Evolutionary conservation across 345 rosid genomes (phyloP).

Genomic region (Physaria fendleri): DNA sequence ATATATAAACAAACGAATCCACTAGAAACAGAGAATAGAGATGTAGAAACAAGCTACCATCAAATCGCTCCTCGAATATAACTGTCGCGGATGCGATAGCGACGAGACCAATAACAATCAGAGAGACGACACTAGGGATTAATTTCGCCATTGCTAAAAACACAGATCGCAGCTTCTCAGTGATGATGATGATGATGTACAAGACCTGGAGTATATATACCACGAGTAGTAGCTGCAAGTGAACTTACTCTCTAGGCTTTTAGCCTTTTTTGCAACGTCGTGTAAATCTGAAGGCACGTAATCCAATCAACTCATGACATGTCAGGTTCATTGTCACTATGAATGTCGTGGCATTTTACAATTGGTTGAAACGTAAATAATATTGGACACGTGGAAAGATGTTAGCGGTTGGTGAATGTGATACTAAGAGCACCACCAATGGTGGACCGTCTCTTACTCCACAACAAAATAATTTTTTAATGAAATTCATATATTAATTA

Average conservation of each 20-base stretch:
- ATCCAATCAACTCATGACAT: slow-evolving; percentile 3
- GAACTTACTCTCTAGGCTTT: neutral
- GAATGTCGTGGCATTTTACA: slow-evolving; percentile 28
- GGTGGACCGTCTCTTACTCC: too few species aligned
- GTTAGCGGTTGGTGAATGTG: slow-evolving; percentile 11
- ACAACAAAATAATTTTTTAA: too few species aligned
- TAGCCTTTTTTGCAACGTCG: slow-evolving; percentile 9
- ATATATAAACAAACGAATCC: neutral
- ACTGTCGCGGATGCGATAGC: slow-evolving; percentile 58
- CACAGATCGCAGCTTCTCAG: slow-evolving; percentile 22
- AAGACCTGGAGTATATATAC: slow-evolving; percentile 15
- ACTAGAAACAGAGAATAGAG: neutral
- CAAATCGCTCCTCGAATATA: slow-evolving; percentile 88
- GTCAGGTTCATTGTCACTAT: slow-evolving; percentile 30
- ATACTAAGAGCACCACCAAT: too few species aligned
- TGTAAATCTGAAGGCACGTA: neutral
- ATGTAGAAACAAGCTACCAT: slow-evolving; percentile 43
- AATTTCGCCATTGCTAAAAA: slow-evolving; percentile 37
- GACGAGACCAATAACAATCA: slow-evolving; percentile 34
- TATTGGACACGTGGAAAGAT: slow-evolving; percentile 10
- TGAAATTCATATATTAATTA: too few species aligned
- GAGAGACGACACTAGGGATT: slow-evolving; percentile 28
- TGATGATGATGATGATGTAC: neutral
- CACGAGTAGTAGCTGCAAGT: slow-evolving; percentile 6
- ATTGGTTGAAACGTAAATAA: slow-evolving; percentile 28